Conservation (phyloP, 495 filamentous ascomycete genomes). For the Penicillium samsonianum region DNA sequence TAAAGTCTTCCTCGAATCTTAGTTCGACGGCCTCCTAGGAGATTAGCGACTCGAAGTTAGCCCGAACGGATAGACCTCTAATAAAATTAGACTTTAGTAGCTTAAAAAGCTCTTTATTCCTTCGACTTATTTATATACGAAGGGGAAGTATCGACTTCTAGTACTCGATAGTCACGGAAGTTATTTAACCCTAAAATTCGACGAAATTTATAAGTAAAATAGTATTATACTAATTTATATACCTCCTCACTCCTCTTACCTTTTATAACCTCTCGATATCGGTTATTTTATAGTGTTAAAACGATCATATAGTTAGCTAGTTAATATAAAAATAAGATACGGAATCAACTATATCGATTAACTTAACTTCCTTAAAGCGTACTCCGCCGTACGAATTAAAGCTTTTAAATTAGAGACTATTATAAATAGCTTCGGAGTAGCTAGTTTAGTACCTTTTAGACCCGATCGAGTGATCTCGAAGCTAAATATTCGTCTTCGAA, state of each 20-base stretch:
- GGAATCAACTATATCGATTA: constrained; percentile 14
- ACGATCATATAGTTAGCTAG: neutral
- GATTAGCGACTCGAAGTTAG: constrained; percentile 2
- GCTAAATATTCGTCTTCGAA: constrained; percentile 13
- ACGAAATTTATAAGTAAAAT: constrained; percentile 1
- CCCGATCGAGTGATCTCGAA: constrained; percentile 10
- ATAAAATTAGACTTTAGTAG: constrained; percentile 2
- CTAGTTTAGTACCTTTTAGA: constrained; percentile 13
- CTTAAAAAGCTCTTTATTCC: constrained; percentile 1
- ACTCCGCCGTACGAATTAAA: neutral
- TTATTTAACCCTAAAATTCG: neutral
- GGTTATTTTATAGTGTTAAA: neutral
- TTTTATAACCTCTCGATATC: constrained; percentile 4
- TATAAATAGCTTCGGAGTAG: constrained; percentile 3
- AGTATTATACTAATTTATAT: constrained; percentile 2
- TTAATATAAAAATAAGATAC: neutral
- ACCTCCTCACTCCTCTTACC: neutral
- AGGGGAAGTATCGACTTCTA: neutral
- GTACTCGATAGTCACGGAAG: neutral
- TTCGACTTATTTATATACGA: neutral
- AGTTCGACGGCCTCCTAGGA: neutral
- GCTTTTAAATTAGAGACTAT: constrained; percentile 8
- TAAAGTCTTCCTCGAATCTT: neutral
- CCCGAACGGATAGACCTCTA: neutral
- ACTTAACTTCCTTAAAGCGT: constrained; percentile 5